phyloP scores from a whole-genome alignment of 495 filamentous ascomycete genomes.

The Hypomontagnella submonticulosa region DNA sequence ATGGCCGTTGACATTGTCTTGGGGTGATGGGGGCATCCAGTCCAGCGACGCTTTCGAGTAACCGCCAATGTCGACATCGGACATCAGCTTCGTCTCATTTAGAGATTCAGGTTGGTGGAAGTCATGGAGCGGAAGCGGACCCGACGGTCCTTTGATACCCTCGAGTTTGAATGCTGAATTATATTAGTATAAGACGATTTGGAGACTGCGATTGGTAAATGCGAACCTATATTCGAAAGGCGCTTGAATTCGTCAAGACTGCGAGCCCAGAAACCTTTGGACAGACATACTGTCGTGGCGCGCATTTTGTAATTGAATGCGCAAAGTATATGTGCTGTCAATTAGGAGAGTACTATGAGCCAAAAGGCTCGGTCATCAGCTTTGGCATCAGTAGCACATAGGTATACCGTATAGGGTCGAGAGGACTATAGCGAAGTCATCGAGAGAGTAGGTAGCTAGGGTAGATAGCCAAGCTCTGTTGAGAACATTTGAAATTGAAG shows the following conservation, averaged over 20 bases:
- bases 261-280: slow-evolving; percentile 58
- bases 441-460: not conserved
- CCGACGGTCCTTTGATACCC: slow-evolving; percentile 64
- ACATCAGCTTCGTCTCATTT: slow-evolving; percentile 81
- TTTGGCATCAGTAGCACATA: slow-evolving; percentile 41
- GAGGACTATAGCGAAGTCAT: slow-evolving; percentile 8
- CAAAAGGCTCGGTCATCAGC: slow-evolving; percentile 46
- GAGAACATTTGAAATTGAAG: slow-evolving; percentile 22
- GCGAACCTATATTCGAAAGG: slow-evolving; percentile 56
- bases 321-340: slow-evolving; percentile 28
- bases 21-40: slow-evolving; percentile 62
- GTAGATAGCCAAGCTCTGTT: not conserved
- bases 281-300: slow-evolving; percentile 51
- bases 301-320: slow-evolving; percentile 51
- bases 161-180: slow-evolving; percentile 58
- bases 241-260: slow-evolving; percentile 61
- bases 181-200: slow-evolving; percentile 8
- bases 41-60: slow-evolving; percentile 79
- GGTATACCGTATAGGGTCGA: not conserved
- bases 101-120: slow-evolving; percentile 74
- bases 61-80: slow-evolving; percentile 86
- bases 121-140: slow-evolving; percentile 67
- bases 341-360: slow-evolving; percentile 35
- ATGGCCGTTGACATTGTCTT: slow-evolving; percentile 56
- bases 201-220: not conserved